Conservation (phyloP, 768 basidiomycete species). For the Lactarius deliciosus region DNA sequence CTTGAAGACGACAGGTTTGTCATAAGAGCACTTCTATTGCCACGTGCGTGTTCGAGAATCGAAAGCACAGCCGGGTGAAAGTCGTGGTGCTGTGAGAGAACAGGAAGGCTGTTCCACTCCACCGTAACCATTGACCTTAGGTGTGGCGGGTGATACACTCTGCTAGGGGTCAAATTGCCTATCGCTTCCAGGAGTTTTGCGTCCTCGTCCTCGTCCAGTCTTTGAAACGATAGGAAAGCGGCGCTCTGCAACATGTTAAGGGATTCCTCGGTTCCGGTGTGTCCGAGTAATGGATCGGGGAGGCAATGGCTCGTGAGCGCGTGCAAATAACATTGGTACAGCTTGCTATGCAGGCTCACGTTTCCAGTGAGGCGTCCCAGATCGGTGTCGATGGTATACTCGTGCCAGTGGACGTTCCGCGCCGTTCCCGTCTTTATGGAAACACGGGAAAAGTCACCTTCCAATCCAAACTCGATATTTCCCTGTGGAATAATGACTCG, state of each 20-base stretch:
- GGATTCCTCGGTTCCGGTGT: constrained; percentile 47
- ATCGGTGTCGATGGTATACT: constrained; percentile 36
- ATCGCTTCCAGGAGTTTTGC: constrained; percentile 8
- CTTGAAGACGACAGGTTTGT: background rate
- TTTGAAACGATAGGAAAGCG: constrained; percentile 42
- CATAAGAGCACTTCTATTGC: constrained; percentile 10
- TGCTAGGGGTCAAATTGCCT: background rate
- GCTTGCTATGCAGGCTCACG: constrained; percentile 33
- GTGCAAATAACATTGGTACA: constrained; percentile 48
- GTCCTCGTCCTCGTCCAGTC: constrained; percentile 26
- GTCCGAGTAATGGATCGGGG: constrained; percentile 45
- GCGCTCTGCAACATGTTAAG: constrained; percentile 42
- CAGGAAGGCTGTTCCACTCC: constrained; percentile 6
- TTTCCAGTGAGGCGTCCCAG: constrained; percentile 36
- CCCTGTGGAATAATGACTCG: constrained; percentile 17
- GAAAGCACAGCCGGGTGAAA: background rate
- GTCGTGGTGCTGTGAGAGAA: constrained; percentile 16
- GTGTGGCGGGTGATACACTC: constrained; percentile 7
- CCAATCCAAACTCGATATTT: background rate
- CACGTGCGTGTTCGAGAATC: constrained; percentile 9
- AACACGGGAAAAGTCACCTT: constrained; percentile 10
- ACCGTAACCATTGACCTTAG: constrained; percentile 2
- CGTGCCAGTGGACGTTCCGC: constrained; percentile 30
- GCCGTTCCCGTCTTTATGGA: background rate
- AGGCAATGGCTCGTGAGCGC: constrained; percentile 46